These are phyloP conservation scores for Parmales sp. DNA, from an alignment of 108 stramenopile genomes.

Conservation along the genomic window DNA sequence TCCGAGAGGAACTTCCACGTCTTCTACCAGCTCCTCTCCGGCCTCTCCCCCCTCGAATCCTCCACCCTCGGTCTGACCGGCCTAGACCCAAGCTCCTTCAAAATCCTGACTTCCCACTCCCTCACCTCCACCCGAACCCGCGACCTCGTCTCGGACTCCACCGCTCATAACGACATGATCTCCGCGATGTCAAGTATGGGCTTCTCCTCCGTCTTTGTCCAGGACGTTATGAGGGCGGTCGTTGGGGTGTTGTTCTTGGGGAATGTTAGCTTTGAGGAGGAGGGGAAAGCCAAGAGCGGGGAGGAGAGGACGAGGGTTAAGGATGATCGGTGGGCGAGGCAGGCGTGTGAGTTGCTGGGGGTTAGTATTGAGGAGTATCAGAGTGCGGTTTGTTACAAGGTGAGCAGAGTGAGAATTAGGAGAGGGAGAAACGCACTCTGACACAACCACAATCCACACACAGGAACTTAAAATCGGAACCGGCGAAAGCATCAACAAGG, in stretches of 20 bases:
- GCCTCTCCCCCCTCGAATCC: constrained; percentile 32
- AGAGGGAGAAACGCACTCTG: constrained; percentile 59
- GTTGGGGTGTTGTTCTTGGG: constrained; percentile 41
- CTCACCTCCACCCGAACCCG: constrained; percentile 28
- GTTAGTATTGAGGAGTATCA: constrained; percentile 49
- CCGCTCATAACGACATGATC: constrained; percentile 64
- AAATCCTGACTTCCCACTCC: constrained; percentile 25
- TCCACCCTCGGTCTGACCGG: constrained; percentile 12
- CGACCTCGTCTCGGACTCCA: constrained; percentile 70
- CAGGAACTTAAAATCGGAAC: constrained; percentile 14
- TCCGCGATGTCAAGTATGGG: constrained; percentile 50
- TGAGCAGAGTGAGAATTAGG: constrained; percentile 66
- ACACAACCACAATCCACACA: too few species aligned
- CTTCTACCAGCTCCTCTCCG: constrained; percentile 70
- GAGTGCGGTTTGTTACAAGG: constrained; percentile 48
- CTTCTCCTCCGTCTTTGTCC: constrained; percentile 13
- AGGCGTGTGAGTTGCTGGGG: constrained; percentile 50
- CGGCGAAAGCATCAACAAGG: constrained; percentile 47
- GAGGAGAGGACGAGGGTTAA: constrained; percentile 13
- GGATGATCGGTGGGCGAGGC: constrained; percentile 25
- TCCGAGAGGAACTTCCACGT: constrained; percentile 78
- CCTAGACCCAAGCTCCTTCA: not conserved
- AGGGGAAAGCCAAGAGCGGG: constrained; percentile 21
- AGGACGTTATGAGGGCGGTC: constrained; percentile 20
- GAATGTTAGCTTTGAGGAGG: constrained; percentile 35